Evolutionary conservation across 2,329 filamentous ascomycete genomes (phyloP).

Genomic region (Cladobotryum mycophilum): DNA sequence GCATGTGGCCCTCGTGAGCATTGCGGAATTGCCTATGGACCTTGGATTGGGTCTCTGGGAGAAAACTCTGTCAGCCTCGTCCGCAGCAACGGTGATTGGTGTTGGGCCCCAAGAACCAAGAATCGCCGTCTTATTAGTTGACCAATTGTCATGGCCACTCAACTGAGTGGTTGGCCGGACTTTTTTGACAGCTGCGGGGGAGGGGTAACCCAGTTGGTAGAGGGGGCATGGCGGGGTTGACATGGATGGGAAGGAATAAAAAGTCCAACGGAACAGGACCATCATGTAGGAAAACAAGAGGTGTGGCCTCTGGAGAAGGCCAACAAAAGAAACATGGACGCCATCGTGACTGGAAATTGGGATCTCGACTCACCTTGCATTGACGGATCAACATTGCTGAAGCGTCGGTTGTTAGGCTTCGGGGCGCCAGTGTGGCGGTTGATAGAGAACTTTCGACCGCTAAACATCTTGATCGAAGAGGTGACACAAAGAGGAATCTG

Average conservation of each 20-base stretch:
- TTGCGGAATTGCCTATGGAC: slow-evolving; percentile 85
- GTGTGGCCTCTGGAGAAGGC: not conserved
- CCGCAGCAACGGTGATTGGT: not conserved
- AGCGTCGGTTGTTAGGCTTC: slow-evolving; percentile 46
- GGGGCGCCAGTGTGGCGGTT: slow-evolving; percentile 59
- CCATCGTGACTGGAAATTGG: not conserved
- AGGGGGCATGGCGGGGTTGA: not conserved
- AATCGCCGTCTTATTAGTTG: not conserved
- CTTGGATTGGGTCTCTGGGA: slow-evolving; percentile 69
- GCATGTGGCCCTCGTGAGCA: slow-evolving; percentile 84
- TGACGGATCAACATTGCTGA: slow-evolving; percentile 53
- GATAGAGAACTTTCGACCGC: slow-evolving; percentile 59
- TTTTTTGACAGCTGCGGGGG: slow-evolving; percentile 9
- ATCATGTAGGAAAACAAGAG: not conserved
- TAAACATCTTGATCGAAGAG: slow-evolving; percentile 37
- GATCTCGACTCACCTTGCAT: slow-evolving; percentile 42
- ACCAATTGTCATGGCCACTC: not conserved
- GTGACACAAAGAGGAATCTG: not conserved
- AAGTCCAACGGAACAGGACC: not conserved
- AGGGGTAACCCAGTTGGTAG: slow-evolving; percentile 3
- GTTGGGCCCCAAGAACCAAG: not conserved
- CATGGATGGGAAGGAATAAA: too few relatives aligned
- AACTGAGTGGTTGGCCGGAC: not conserved
- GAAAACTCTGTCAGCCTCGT: slow-evolving; percentile 12
- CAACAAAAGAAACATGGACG: not conserved